Base-by-base conservation (phyloP, 139 green algal genomes). In the Nannochloris sp. region DNA sequence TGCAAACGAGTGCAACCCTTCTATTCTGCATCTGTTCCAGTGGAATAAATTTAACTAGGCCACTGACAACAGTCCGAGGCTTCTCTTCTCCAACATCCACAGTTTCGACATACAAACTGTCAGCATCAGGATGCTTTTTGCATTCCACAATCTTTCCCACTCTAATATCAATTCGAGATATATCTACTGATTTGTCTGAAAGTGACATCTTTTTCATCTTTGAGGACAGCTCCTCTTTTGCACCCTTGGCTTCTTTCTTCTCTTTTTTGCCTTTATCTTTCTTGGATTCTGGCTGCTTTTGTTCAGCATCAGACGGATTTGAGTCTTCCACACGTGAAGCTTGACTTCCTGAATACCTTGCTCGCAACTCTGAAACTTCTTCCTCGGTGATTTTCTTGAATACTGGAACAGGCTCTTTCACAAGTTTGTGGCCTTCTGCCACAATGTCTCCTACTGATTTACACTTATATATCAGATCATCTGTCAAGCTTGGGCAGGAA, bases 11-110 rank as follows among this genome's bases (percentile, higher is more conserved):
- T 21, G 92, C 78, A 37, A 95, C 87, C 3, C 67, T 62, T 25
- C 73, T 48, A 40, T 67, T 66, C 71, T 87, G 81, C 85, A 90
- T 87, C 72, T 86, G 67, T 18, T 67, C 84, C 64, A 91, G 74
- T 4, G 86, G 78, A 44, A 95, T 85, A 82, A 85, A 84, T 69
- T 96, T 95, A 8, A 94, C 89, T n/a, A 97, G 78, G 5, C 91
- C 90, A 5, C 70, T 87, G 1, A 95, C 84, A 8, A 97, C 87
- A 15, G 71, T 76, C 25, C 65, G 64, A 3, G 62, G 63, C 48
- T 51, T 54, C 5, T 43, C 76, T 64, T 95, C 88, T 2, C 90
- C 90, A 18, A 90, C 56, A 49, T 95, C 85, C 19, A 97, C 83
- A 67, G 94, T 77, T 73, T 95, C 88, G 14, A 95, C 79, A 59